A percentile compares a stretch with the other conserved stretches of the same genome.
phyloP scores from a whole-genome alignment of 2,329 filamentous ascomycete genomes.

The Alternaria panax region DNA sequence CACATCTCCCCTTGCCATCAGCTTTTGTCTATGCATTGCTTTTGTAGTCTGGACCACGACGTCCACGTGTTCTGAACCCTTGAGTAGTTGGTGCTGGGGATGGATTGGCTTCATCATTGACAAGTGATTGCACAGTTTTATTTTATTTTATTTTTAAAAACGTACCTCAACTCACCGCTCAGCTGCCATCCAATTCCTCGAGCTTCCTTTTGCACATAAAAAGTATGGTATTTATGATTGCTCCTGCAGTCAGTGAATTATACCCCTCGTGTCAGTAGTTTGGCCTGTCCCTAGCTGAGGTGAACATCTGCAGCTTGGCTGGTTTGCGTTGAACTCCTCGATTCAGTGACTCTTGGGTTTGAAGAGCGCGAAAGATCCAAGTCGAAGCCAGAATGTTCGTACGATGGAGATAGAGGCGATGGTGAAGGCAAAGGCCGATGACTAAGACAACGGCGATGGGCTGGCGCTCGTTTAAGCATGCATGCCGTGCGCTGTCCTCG shows the following conservation, averaged over 20 bases:
- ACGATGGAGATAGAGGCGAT: not conserved
- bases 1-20: constrained; percentile 23
- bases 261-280: not conserved
- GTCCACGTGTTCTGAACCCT: not conserved
- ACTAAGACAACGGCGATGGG: not conserved
- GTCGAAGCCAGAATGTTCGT: not conserved
- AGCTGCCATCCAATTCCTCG: not conserved
- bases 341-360: no score
- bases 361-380: not conserved
- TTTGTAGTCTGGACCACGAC: constrained; percentile 2
- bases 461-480: not conserved
- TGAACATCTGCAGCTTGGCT: not conserved
- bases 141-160: no score
- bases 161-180: not conserved
- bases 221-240: not conserved
- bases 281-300: not conserved
- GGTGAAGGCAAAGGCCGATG: not conserved
- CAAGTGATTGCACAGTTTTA: not conserved
- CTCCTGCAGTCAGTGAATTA: not conserved
- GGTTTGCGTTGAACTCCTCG: no score
- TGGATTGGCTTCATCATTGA: not conserved
- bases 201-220: not conserved
- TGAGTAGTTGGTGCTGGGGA: not conserved
- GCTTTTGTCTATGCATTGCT: constrained; percentile 5
- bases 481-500: not conserved